Base-by-base conservation (phyloP, 495 filamentous ascomycete genomes). In the Hypomontagnella monticulosa region DNA sequence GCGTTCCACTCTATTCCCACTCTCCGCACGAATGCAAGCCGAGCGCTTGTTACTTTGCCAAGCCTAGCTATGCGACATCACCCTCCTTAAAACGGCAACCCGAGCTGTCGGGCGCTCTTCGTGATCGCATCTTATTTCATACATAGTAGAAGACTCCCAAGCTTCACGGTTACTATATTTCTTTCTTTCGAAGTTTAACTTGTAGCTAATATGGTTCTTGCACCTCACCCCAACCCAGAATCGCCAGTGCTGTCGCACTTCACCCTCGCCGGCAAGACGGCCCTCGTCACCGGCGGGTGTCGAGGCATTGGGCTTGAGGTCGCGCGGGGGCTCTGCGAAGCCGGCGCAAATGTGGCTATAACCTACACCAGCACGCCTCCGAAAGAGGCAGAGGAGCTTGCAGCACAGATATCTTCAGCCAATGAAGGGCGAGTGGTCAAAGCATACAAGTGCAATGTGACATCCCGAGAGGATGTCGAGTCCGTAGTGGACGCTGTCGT, bases 241-340 rank as follows among this genome's bases (percentile, higher is more conserved):
- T 61, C 69, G 1, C 65, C 69, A 4, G 71, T 73, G 30, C 66
- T 73, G 4, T 67, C 71, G 47, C 74, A 75, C 53, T 81, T 81
- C 62, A 74, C 66, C 44, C 71, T 82, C 18, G 70, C 73, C 46
- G 80, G 80, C 18, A 76, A 76, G 55, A 79, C 79, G 2, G 78
- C 76, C 6, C 66, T 77, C 4, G 76, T 82, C 10, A 81, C 80
- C 4, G 80, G 80, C 23, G 80, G 80, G 42, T 75, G 76, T n/a
- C 76, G 78, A 59, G 79, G 80, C 18, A 76, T 82, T 40, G 80
- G 80, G 3, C 49, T 79, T 23, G 71, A 77, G 14, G 66, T 66
- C 27, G 67, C 72, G 38, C 66, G 72, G 54, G 76, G 75, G 3
- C 73, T 79, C 4, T 76, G 72, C 27, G 78, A 80, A 59, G 77